Evolutionary conservation across 2,329 filamentous ascomycete species (phyloP).

Genomic region (Pseudovirgaria hyperparasitica): DNA sequence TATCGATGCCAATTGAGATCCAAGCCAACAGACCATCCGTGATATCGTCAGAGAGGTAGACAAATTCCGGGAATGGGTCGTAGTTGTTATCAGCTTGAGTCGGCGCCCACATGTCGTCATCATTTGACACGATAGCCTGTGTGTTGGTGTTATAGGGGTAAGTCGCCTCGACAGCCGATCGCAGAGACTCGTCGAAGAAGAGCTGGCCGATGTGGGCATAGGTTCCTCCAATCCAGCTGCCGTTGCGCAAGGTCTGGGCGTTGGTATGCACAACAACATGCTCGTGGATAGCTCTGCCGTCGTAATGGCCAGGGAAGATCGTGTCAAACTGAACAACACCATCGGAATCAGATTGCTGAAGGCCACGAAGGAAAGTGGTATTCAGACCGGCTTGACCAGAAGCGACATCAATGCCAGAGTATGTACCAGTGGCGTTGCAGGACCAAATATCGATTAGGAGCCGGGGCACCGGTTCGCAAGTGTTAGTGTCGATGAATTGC

Average conservation of each 20-base stretch:
- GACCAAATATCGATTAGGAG: slow-evolving; percentile 37
- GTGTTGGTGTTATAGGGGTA: slow-evolving; percentile 27
- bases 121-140: slow-evolving; percentile 9
- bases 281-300: slow-evolving; percentile 14
- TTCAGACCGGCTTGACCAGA: slow-evolving; percentile 11
- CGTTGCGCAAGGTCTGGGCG: slow-evolving; percentile 21
- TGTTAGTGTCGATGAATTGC: slow-evolving; percentile 37
- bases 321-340: slow-evolving; percentile 37
- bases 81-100: slow-evolving; percentile 11
- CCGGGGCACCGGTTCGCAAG: slow-evolving; percentile 34
- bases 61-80: slow-evolving; percentile 14
- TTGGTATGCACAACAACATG: slow-evolving; percentile 26
- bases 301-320: slow-evolving; percentile 31
- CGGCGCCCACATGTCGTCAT: slow-evolving; percentile 15
- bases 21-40: slow-evolving; percentile 15
- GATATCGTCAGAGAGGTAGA: slow-evolving; percentile 11
- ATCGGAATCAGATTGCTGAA: slow-evolving; percentile 33
- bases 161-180: slow-evolving; percentile 23
- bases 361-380: slow-evolving; percentile 32
- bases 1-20: slow-evolving; percentile 14
- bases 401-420: slow-evolving; percentile 29
- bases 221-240: slow-evolving; percentile 26
- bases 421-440: slow-evolving; percentile 19
- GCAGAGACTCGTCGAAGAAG: slow-evolving; percentile 29
- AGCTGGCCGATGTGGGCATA: slow-evolving; percentile 33